Base-by-base conservation (phyloP, 768 basidiomycete species). In the Hygrophorus pudorinus region DNA sequence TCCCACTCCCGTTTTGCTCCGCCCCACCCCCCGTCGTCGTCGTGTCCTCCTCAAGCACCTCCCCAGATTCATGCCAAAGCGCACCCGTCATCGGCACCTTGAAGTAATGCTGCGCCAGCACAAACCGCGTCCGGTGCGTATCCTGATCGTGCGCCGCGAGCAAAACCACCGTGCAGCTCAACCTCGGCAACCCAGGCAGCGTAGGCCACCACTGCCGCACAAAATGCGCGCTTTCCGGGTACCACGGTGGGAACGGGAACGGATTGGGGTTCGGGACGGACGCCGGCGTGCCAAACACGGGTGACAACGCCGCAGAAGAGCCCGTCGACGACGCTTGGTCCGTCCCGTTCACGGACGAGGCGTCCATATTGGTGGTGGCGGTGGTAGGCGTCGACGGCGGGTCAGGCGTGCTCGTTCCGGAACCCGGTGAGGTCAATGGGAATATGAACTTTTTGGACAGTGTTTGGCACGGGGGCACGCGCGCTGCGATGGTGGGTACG, bases 141-240 rank as follows among this genome's bases (percentile, higher is more conserved):
- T 66, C 60, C n/a, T 66, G 71, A 50, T 83, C 75, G 46, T 81
- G 79, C 9, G 71, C 66, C 0, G 79, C 76, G 3, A 84, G 71
- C 1, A 85, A 67, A 16, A 84, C 72, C 16, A 85, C 81, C 0
- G 82, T 82, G 52, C 81, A 84, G 59, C 81, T 83, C 7, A 83
- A 70, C 18, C 76, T 68, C 1, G 79, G 83, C 10, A 84, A 73
- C 1, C 69, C 66, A 0, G 76, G 70, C 2, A 85, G 60, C 2
- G 73, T 76, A 1, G 83, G 83, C 83, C 83, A 85, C 83, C 83
- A 85, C 48, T 85, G 83, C 9, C 83, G 75, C 4, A 85, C 81
- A 48, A 85, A 85, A 60, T 85, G 82, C 0, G 81, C 81, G 40
- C 73, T 75, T 54, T 84, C 82, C 11, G 81, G 80, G 49, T 75